Conservation (phyloP, 2,329 filamentous ascomycete species). For the Davidsoniella neocaledoniae region DNA sequence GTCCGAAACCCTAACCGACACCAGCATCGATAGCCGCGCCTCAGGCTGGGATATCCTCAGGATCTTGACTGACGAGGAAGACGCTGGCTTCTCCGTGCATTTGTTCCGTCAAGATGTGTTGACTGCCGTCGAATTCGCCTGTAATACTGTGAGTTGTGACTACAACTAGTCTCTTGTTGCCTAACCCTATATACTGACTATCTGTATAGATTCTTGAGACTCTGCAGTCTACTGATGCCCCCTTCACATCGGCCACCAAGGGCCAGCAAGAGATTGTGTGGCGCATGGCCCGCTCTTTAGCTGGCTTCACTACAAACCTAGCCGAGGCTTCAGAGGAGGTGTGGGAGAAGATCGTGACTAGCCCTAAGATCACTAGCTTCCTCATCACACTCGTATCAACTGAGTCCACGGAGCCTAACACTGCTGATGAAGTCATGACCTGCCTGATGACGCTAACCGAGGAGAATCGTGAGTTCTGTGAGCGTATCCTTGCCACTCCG, state of each 20-base stretch:
- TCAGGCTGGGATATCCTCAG: slow-evolving; percentile 52
- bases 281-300: slow-evolving; percentile 36
- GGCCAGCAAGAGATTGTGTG: slow-evolving; percentile 36
- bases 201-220: slow-evolving; percentile 25
- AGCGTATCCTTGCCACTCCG: slow-evolving; percentile 34
- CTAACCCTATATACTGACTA: not conserved
- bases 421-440: slow-evolving; percentile 25
- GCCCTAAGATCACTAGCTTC: slow-evolving; percentile 32
- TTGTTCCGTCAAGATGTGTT: slow-evolving; percentile 45
- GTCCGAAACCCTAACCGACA: slow-evolving; percentile 46
- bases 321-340: slow-evolving; percentile 45
- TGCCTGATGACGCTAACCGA: slow-evolving; percentile 43
- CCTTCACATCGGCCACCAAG: slow-evolving; percentile 32
- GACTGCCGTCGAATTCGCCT: slow-evolving; percentile 41
- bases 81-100: slow-evolving; percentile 49
- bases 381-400: slow-evolving; percentile 35
- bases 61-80: slow-evolving; percentile 44
- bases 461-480: slow-evolving; percentile 37
- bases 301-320: slow-evolving; percentile 35
- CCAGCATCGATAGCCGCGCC: slow-evolving; percentile 43
- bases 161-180: not conserved
- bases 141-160: slow-evolving; percentile 29
- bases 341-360: slow-evolving; percentile 33
- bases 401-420: slow-evolving; percentile 23
- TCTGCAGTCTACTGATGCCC: slow-evolving; percentile 23